A percentile compares a stretch with the other conserved stretches of the same genome.
Evolutionary conservation across 2,329 filamentous ascomycete genomes (phyloP).

Genomic region (Didymella lethalis): DNA sequence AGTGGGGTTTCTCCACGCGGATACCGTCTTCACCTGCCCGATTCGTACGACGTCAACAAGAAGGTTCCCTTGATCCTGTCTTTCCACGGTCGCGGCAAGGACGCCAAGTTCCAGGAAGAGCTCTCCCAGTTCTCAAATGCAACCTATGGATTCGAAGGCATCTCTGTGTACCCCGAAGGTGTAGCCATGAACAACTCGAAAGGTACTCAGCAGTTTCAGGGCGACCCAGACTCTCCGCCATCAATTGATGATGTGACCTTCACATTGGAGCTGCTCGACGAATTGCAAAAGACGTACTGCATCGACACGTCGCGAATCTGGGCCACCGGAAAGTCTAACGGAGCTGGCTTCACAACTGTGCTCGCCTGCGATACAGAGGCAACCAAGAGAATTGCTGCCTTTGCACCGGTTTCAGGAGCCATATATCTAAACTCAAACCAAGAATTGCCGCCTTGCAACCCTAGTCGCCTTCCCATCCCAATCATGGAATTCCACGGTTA

Average conservation of each 20-base stretch:
- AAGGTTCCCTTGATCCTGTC: slow-evolving; percentile 57
- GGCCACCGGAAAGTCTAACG: slow-evolving; percentile 63
- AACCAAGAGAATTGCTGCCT: slow-evolving; percentile 58
- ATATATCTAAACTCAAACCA: slow-evolving; percentile 50
- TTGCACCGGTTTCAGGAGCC: slow-evolving; percentile 59
- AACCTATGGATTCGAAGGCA: slow-evolving; percentile 54
- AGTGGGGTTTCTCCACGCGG: slow-evolving; percentile 43
- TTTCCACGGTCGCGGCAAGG: slow-evolving; percentile 56
- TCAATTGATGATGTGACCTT: slow-evolving; percentile 56
- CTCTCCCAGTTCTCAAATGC: slow-evolving; percentile 58
- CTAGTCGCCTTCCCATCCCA: slow-evolving; percentile 43
- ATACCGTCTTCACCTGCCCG: slow-evolving; percentile 52
- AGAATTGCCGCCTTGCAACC: slow-evolving; percentile 39
- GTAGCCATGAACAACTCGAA: slow-evolving; percentile 29
- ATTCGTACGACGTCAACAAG: slow-evolving; percentile 49
- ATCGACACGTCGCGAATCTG: slow-evolving; percentile 57
- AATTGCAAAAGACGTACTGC: slow-evolving; percentile 54
- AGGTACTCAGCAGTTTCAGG: slow-evolving; percentile 51
- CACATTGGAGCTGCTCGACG: slow-evolving; percentile 53
- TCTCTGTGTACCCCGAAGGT: slow-evolving; percentile 58
- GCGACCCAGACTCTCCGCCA: slow-evolving; percentile 51
- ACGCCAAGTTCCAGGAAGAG: slow-evolving; percentile 50
- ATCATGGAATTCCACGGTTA: slow-evolving; percentile 57
- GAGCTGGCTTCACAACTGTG: slow-evolving; percentile 59
- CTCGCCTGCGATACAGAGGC: slow-evolving; percentile 58